Evolutionary conservation across 2,329 filamentous ascomycete species (phyloP).

Genomic region (Aspergillus brunneoviolaceus): DNA sequence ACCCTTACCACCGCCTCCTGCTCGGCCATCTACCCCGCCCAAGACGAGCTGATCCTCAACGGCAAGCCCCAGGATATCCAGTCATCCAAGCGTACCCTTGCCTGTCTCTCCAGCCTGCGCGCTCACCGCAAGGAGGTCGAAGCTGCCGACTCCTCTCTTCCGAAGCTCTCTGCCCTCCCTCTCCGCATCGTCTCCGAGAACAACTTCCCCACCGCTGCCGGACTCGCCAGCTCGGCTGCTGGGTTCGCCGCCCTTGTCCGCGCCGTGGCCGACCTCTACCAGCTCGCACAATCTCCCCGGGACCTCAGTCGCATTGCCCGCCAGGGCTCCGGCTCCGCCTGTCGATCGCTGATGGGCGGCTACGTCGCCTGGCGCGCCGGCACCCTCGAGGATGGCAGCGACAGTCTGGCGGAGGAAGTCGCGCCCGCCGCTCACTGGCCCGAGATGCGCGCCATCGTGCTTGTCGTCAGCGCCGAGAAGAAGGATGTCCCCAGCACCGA

Average conservation of each 20-base stretch:
- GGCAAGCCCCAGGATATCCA: constrained; percentile 74
- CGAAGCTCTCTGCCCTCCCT: constrained; percentile 73
- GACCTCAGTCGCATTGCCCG: constrained; percentile 86
- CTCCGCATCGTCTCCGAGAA: constrained; percentile 92
- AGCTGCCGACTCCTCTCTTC: constrained; percentile 67
- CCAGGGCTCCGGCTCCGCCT: constrained; percentile 93
- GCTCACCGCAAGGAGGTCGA: constrained; percentile 75
- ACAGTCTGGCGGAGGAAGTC: constrained; percentile 85
- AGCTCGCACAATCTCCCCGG: constrained; percentile 74
- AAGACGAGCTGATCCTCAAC: constrained; percentile 79
- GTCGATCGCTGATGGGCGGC: constrained; percentile 87
- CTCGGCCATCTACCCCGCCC: constrained; percentile 66
- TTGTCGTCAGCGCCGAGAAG: constrained; percentile 90
- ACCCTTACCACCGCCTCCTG: constrained; percentile 95
- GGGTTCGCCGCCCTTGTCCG: constrained; percentile 69
- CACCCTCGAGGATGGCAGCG: constrained; percentile 70
- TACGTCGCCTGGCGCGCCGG: constrained; percentile 96
- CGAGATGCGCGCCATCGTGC: constrained; percentile 84
- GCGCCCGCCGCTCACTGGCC: constrained; percentile 91
- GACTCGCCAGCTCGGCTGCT: constrained; percentile 68
- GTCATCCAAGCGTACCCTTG: constrained; percentile 84
- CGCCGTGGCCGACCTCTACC: constrained; percentile 85
- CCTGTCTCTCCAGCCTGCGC: constrained; percentile 86
- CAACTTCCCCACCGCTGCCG: constrained; percentile 98
- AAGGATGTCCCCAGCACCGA: constrained; percentile 91